Base-by-base conservation (phyloP, 192 early-diverging fungal genomes). In the Coemansia sp. region DNA sequence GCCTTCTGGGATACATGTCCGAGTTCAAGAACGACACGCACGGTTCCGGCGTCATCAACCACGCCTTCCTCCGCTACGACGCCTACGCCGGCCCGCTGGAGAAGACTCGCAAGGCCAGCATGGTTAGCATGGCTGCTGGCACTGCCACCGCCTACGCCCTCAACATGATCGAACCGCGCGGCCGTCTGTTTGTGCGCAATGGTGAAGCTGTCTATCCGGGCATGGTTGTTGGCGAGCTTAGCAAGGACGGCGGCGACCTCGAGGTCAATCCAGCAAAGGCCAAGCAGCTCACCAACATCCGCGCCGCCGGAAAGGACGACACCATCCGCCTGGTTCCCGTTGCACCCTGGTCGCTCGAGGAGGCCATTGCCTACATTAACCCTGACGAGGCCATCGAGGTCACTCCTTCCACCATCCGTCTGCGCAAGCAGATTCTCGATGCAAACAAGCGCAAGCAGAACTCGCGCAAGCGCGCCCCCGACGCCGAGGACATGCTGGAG, bases 1-100 rank as follows among this genome's bases (percentile, higher is more conserved):
- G 93, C 12, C 78, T 94, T 67, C 76, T 94, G 1, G 93, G 93
- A 37, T 94, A 92, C 59, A 85, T 91, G 54, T 89, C 93, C 45
- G 93, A 94, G 79, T 94, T 94, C 76, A 93, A 93, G 80, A 92
- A 92, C 83, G 91, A 93, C 70, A 94, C 93, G 4, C 90, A 89
- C 64, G 93, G 93, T 3, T 88, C 91, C 37, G 93, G 93, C 13
- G 88, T 88, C 17, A 72, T 94, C 83, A 94, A 93, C 84, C 88
- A 92, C 69, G 87, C 90, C 22, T 87, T 94, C 61, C 74, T 88
- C 41, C 87, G 81, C 22, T 94, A 91, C 68, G 88, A 86, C 44
- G 86, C 88, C 45, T 88, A 90, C 74, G 88, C 85, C 44, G 93
- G 93, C 14, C 74, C 85, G 14, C 70, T 94, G 48, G 90, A 93